These are phyloP conservation scores for Botrytis pseudocinerea DNA, from an alignment of 2,329 filamentous ascomycete genomes.

Conservation along the genomic window DNA sequence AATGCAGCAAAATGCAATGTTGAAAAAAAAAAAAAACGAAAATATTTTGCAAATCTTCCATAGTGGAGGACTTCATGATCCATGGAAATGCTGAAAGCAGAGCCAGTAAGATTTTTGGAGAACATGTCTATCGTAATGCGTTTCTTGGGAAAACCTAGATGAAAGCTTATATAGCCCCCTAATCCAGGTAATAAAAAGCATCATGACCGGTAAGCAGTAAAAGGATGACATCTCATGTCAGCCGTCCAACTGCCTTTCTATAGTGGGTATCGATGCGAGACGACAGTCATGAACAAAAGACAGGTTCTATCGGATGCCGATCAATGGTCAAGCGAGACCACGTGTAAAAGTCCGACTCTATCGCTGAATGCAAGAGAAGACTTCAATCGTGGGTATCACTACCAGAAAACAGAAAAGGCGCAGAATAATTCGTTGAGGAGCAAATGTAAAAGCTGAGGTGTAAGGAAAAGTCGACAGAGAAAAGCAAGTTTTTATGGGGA, in stretches of 20 bases:
- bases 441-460: constrained; percentile 31
- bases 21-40: constrained; percentile 26
- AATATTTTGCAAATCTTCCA: constrained; percentile 38
- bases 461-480: constrained; percentile 25
- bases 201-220: constrained; percentile 40
- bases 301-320: constrained; percentile 44
- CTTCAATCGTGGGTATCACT: constrained; percentile 36
- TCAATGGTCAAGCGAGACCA: constrained; percentile 38
- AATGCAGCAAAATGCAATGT: constrained; percentile 29
- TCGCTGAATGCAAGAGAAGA: constrained; percentile 36
- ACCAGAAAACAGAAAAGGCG: constrained; percentile 40
- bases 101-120: constrained; percentile 33
- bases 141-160: constrained; percentile 34
- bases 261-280: constrained; percentile 41
- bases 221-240: constrained; percentile 37
- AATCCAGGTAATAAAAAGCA: constrained; percentile 38
- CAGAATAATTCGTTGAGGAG: constrained; percentile 28
- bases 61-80: constrained; percentile 29
- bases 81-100: constrained; percentile 33
- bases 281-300: constrained; percentile 41
- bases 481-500: constrained; percentile 10
- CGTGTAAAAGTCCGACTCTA: constrained; percentile 34
- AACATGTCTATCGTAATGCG: constrained; percentile 43
- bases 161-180: constrained; percentile 17
- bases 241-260: constrained; percentile 40